Percentiles rank a stretch among this genome's conserved stretches.
phyloP scores from a whole-genome alignment of 2,329 filamentous ascomycete species.

The Didymella lethalis region DNA sequence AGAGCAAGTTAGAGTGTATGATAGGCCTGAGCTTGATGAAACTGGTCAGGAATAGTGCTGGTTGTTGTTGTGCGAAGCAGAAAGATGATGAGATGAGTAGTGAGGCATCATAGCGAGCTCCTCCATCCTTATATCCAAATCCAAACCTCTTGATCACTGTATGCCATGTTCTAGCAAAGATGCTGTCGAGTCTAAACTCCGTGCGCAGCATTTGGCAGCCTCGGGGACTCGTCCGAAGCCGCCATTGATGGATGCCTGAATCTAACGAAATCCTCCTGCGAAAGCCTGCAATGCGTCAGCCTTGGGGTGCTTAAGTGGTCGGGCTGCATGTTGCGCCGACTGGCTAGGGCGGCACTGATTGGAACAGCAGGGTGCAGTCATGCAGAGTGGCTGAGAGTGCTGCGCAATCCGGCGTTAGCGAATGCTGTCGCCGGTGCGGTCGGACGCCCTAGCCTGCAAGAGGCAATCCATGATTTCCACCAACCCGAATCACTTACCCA shows the following conservation, averaged over 20 bases:
- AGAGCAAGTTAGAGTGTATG: not conserved
- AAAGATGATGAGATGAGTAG: not conserved
- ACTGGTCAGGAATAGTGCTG: not conserved
- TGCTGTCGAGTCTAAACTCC: constrained; percentile 3
- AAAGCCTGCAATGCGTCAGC: not conserved
- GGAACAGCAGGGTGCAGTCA: not conserved
- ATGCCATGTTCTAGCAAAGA: not conserved
- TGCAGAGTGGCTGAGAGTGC: not conserved
- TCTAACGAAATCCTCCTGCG: not conserved
- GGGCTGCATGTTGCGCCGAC: not conserved
- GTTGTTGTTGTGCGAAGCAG: not conserved
- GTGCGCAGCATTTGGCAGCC: not conserved
- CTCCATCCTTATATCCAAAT: constrained; percentile 3
- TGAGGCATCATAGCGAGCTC: not conserved
- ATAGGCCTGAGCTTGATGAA: not conserved
- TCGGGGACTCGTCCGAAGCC: constrained; percentile 2
- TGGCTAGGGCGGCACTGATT: not conserved
- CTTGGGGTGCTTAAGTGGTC: not conserved
- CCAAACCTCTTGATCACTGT: not conserved
- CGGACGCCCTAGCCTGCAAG: not conserved
- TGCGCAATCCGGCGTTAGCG: constrained; percentile 3
- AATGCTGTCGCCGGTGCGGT: not conserved
- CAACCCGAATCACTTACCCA: not conserved
- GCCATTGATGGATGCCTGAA: not conserved
- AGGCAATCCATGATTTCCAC: not conserved